Evolutionary conservation across 192 early-diverging fungal species (phyloP).

Genomic region (Helicostylum pulchrum): DNA sequence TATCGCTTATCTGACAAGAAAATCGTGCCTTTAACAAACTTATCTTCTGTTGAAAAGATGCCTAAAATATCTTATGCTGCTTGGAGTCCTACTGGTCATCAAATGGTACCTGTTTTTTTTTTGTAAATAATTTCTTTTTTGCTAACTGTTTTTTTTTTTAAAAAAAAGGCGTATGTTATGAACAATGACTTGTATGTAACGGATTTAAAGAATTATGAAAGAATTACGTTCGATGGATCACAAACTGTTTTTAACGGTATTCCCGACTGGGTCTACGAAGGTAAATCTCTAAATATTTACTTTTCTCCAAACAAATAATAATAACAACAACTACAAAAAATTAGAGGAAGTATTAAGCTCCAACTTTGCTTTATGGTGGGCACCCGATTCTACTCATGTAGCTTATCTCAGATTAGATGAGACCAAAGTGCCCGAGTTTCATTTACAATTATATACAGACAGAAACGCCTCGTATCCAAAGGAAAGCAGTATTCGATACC

Average conservation of each 20-base stretch:
- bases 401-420: slow-evolving; percentile 91
- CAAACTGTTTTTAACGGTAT: slow-evolving; percentile 85
- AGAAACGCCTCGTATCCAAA: slow-evolving; percentile 60
- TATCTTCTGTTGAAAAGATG: slow-evolving; percentile 36
- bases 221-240: slow-evolving; percentile 84
- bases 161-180: slow-evolving; percentile 66
- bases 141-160: not conserved
- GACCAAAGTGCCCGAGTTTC: slow-evolving; percentile 73
- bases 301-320: not conserved
- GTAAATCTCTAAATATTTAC: not conserved
- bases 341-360: slow-evolving; percentile 78
- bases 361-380: slow-evolving; percentile 83
- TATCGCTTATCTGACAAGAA: slow-evolving; percentile 63
- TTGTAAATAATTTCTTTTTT: too few species aligned
- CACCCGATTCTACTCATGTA: slow-evolving; percentile 71
- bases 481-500: slow-evolving; percentile 77
- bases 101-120: slow-evolving; percentile 35
- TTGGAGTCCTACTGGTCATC: slow-evolving; percentile 81
- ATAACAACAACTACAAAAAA: not conserved
- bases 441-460: slow-evolving; percentile 69
- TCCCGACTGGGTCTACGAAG: slow-evolving; percentile 97
- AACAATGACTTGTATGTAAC: slow-evolving; percentile 88
- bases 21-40: slow-evolving; percentile 55
- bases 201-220: slow-evolving; percentile 61
- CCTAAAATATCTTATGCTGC: slow-evolving; percentile 61